Evolutionary conservation across 495 filamentous ascomycete species (phyloP).

Genomic region (Aspergillus coremiiformis): DNA sequence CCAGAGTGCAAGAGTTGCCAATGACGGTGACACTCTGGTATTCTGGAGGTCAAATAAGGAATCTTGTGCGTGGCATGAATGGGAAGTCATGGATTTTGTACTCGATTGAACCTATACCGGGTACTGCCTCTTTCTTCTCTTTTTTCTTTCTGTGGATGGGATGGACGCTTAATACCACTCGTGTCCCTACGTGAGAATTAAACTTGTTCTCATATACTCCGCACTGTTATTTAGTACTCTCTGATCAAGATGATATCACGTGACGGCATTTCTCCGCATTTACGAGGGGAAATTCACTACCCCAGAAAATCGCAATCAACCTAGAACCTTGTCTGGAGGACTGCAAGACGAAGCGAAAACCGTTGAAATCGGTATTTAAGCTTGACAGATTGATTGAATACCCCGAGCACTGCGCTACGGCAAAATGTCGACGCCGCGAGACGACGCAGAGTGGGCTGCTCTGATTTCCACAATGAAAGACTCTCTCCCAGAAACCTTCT

Average conservation of each 20-base stretch:
- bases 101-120: background rate
- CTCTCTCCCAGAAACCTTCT: slow-evolving; percentile 18
- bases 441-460: slow-evolving; percentile 31
- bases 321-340: background rate
- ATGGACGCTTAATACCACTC: background rate
- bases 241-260: background rate
- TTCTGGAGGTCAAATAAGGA: background rate
- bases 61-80: background rate
- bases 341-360: background rate
- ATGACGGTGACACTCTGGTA: background rate
- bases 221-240: background rate
- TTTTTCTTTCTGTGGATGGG: background rate
- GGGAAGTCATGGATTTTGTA: background rate
- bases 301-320: background rate
- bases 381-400: background rate
- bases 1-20: slow-evolving; percentile 33
- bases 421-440: slow-evolving; percentile 21
- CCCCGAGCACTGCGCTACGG: background rate
- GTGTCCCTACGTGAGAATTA: too few relatives aligned
- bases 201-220: too few relatives aligned
- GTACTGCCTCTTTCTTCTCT: background rate
- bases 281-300: background rate
- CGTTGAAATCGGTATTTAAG: background rate
- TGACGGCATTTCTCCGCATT: slow-evolving; percentile 8
- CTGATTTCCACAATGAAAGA: slow-evolving; percentile 23